These are phyloP conservation scores for Pulveroboletus sp. DNA, from an alignment of 768 basidiomycete genomes.

Conservation along the genomic window DNA sequence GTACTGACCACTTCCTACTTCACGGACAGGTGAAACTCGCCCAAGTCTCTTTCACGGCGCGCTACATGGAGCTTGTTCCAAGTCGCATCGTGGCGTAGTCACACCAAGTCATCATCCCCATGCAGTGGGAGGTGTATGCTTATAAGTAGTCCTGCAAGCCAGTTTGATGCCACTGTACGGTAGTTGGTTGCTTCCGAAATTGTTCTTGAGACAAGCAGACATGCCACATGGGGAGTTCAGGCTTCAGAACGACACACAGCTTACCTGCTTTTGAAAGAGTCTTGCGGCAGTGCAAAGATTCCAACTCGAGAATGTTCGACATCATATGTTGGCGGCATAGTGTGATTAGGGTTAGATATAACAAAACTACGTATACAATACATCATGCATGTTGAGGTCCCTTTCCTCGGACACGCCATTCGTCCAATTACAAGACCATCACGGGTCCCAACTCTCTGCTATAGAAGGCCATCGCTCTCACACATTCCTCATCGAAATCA, in stretches of 20 bases:
- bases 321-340: neutral
- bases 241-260: too few species aligned
- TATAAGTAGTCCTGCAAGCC: too few species aligned
- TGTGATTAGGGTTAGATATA: constrained; percentile 14
- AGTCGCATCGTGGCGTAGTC: too few species aligned
- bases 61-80: constrained; percentile 20
- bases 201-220: too few species aligned
- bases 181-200: too few species aligned
- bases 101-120: too few species aligned
- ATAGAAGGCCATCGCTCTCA: constrained; percentile 26
- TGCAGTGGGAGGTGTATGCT: too few species aligned
- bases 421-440: neutral
- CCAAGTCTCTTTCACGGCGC: constrained; percentile 16
- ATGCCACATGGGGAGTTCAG: too few species aligned
- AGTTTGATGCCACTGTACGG: too few species aligned
- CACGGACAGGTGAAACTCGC: constrained; percentile 12
- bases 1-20: too few species aligned
- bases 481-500: constrained; percentile 25
- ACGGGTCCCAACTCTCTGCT: constrained; percentile 6
- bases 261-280: too few species aligned
- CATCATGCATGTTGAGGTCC: constrained; percentile 1
- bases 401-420: neutral
- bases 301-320: neutral
- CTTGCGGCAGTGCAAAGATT: too few species aligned
- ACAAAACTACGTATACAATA: constrained; percentile 4